phyloP scores from a whole-genome alignment of 176 grass and related monocot species.

The Ensete glaucum region DNA sequence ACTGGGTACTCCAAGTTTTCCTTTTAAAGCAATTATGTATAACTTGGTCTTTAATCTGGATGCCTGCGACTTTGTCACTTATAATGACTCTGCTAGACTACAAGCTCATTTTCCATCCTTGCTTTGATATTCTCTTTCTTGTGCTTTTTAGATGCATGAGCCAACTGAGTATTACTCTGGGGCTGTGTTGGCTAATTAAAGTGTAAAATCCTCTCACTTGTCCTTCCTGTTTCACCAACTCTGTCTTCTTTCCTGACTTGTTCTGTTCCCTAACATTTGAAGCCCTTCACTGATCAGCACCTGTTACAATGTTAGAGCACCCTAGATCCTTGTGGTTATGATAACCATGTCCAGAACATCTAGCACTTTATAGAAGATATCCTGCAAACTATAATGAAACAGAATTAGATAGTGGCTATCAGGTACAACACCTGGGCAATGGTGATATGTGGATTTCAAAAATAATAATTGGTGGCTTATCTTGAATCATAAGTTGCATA shows the following conservation, averaged over 20 bases:
- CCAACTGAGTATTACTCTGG: neutral
- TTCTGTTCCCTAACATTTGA: neutral
- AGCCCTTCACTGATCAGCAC: neutral
- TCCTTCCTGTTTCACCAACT: neutral
- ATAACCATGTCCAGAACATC: neutral
- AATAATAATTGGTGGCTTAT: no score
- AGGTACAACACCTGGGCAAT: no score
- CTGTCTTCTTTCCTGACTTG: neutral
- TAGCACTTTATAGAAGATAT: neutral
- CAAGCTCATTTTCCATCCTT: neutral
- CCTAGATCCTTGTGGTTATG: neutral
- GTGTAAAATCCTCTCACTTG: neutral
- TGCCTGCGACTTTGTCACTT: no score
- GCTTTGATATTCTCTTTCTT: neutral
- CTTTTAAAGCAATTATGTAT: neutral
- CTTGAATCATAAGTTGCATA: no score
- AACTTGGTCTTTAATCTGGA: neutral
- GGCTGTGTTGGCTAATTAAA: neutral
- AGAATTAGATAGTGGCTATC: neutral
- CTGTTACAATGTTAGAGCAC: neutral
- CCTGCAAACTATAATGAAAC: neutral
- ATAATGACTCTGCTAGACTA: neutral
- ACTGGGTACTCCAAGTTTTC: conserved; percentile 51
- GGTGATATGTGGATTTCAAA: no score
- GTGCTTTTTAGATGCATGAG: neutral